Evolutionary conservation across 352 stramenopile species (phyloP).

Genomic region (Globisporangium splendens): DNA sequence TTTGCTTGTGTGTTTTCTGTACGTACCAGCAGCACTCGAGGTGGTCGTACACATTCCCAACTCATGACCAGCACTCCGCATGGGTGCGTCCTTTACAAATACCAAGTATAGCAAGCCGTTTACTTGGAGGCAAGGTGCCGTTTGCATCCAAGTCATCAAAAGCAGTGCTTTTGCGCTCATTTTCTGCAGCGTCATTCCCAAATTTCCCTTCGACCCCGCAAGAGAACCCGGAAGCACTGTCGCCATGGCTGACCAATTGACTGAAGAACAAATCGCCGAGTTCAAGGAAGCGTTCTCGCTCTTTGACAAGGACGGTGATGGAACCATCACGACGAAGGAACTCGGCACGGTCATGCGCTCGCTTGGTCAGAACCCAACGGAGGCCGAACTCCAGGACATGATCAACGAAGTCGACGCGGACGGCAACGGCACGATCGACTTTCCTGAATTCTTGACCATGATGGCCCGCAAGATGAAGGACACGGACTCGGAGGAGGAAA

Average conservation of each 20-base stretch:
- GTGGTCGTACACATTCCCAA: neutral
- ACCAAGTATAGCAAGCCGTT: slow-evolving; percentile 2
- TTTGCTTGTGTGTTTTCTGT: slow-evolving; percentile 11
- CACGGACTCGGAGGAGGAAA: slow-evolving; percentile 98
- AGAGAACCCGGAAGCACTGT: slow-evolving; percentile 23
- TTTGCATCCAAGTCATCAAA: neutral
- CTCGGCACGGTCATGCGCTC: slow-evolving; percentile 98
- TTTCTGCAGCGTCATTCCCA: slow-evolving; percentile 38
- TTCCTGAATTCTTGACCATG: slow-evolving; percentile 99
- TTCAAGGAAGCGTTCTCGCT: slow-evolving; percentile 99
- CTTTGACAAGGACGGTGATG: slow-evolving; percentile 99
- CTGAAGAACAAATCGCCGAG: slow-evolving; percentile 98
- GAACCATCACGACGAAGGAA: slow-evolving; percentile 99
- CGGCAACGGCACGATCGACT: slow-evolving; percentile 99
- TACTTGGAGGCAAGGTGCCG: no score
- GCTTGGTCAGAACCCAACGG: slow-evolving; percentile 97
- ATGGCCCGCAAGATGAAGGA: slow-evolving; percentile 99
- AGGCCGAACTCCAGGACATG: slow-evolving; percentile 98
- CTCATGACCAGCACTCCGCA: slow-evolving; percentile 3
- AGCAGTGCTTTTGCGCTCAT: neutral
- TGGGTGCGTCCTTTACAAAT: neutral
- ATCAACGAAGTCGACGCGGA: slow-evolving; percentile 99
- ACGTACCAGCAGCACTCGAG: slow-evolving; percentile 15
- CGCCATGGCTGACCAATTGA: slow-evolving; percentile 85
- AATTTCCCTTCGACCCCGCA: slow-evolving; percentile 51